Base-by-base conservation (phyloP, 169 alveolate genomes). In the Plasmodium yoelii region DNA sequence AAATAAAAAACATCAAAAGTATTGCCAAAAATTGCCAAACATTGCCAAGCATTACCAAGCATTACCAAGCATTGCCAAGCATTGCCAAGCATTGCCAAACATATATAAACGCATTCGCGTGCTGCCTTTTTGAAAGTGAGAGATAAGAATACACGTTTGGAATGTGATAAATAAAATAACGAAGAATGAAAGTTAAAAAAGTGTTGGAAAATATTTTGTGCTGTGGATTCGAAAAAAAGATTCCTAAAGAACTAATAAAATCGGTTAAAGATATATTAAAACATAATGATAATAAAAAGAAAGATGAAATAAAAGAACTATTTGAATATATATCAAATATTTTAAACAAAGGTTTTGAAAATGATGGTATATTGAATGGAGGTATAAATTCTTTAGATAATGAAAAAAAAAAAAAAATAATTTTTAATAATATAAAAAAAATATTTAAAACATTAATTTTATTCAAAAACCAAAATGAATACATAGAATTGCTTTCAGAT, bases 361-460 rank as follows among this genome's bases (percentile, higher is more conserved):
- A 68, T 28, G 88, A 75, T 55, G 42, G 42, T 1, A 24, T 75
- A 22, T 12, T 60, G 26, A 75, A 51, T 26, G 64, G 47, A 46
- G n/a, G n/a, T 10, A 75, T 75, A 49, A 34, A 2, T 34, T 22
- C 55, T 0, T 24, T 13, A 22, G 24, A 61, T 56, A 44, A 75
- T 19, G 61, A 75, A 34, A 63, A 56, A 26, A 60, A 75, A 26
- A 75, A 75, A 51, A 63, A 75, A 46, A 39, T 39, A 5, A 28
- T 75, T 15, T 75, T 75, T 68, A 63, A 26, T 44, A 75, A 75
- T 61, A 61, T 75, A 42, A 75, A 74, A 42, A 75, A 61, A 56
- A 5, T 75, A 8, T 75, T 75, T 34, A 75, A 63, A 75, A 61
- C 55, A 5, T 22, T 75, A 47, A 0, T 51, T n/a, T 55, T 53